Evolutionary conservation across 352 stramenopile genomes (phyloP).

Genomic region (Phytopythium kandeliae): DNA sequence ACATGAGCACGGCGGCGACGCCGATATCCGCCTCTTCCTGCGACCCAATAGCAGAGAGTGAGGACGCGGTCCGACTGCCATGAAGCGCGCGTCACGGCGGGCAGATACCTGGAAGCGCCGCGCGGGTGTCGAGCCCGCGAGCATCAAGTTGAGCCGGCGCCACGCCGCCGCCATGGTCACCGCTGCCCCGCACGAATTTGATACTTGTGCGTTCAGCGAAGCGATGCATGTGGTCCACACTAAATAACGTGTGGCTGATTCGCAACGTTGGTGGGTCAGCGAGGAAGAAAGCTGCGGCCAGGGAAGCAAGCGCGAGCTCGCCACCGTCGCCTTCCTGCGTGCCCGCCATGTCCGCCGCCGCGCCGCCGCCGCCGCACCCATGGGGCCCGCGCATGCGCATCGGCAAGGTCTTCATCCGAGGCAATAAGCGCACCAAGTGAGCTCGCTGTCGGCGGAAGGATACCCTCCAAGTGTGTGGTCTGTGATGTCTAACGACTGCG

Average conservation of each 20-base stretch:
- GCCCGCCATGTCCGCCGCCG: slow-evolving; percentile 2
- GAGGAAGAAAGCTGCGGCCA: background rate
- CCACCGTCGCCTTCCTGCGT: too few species aligned
- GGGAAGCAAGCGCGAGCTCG: too few species aligned
- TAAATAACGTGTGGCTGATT: too few species aligned
- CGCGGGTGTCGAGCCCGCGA: slow-evolving; percentile 70
- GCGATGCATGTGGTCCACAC: too few species aligned
- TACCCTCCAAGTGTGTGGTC: too few species aligned
- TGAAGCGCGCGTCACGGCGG: background rate
- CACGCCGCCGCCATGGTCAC: slow-evolving; percentile 56
- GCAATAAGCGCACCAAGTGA: slow-evolving; percentile 84
- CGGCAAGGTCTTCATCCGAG: slow-evolving; percentile 83
- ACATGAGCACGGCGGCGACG: slow-evolving; percentile 72
- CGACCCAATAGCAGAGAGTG: too few species aligned
- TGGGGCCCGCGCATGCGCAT: slow-evolving; percentile 80
- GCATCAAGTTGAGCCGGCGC: slow-evolving; percentile 71
- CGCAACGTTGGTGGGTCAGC: background rate
- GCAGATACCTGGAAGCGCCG: slow-evolving; percentile 65
- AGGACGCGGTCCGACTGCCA: background rate
- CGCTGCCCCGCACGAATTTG: background rate
- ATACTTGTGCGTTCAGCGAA: background rate
- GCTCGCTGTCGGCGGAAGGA: too few species aligned
- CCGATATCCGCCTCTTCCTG: slow-evolving; percentile 82
- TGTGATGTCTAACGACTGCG: slow-evolving; percentile 6
- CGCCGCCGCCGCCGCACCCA: slow-evolving; percentile 33